Evolutionary conservation across 805 yeast species (phyloP).

Genomic region (Kodamaea nitidulidarum): DNA sequence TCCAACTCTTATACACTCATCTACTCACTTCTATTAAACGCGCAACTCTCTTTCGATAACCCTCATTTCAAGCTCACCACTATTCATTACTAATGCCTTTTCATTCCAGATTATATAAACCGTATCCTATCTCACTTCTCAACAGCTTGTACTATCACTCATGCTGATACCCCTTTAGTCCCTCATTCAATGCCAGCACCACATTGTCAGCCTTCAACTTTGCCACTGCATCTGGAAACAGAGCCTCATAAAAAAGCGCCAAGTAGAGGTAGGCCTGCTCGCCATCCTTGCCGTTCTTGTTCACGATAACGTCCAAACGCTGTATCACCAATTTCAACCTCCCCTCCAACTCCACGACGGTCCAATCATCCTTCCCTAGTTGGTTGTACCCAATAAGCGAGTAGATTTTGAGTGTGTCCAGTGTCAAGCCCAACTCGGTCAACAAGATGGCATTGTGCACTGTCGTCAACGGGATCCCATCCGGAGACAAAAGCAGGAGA

Average conservation of each 20-base stretch:
- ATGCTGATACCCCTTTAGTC: slow-evolving; percentile 30
- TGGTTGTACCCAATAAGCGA: slow-evolving; percentile 33
- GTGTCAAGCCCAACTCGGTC: slow-evolving; percentile 13
- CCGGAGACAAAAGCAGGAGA: slow-evolving; percentile 31
- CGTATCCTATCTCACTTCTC: too few relatives aligned
- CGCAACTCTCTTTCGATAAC: too few relatives aligned
- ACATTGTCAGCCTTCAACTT: slow-evolving; percentile 34
- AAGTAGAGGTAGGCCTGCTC: slow-evolving; percentile 20
- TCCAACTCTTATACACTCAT: too few relatives aligned
- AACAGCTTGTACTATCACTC: too few relatives aligned
- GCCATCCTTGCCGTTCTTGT: slow-evolving; percentile 1
- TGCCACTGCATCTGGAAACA: slow-evolving; percentile 30
- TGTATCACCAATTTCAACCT: slow-evolving; percentile 26
- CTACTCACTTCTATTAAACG: too few relatives aligned
- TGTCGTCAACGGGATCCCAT: slow-evolving; percentile 39
- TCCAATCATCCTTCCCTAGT: slow-evolving; percentile 23
- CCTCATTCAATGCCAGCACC: slow-evolving; percentile 25
- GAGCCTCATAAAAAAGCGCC: slow-evolving; percentile 28
- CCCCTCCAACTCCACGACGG: slow-evolving; percentile 26
- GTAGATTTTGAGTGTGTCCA: slow-evolving; percentile 32
- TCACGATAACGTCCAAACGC: slow-evolving; percentile 12
- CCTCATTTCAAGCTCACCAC: too few relatives aligned
- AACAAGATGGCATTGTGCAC: slow-evolving; percentile 22
- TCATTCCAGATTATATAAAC: too few relatives aligned
- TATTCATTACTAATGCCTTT: not conserved